Percentiles rank a stretch among this genome's conserved stretches.
These are phyloP conservation scores for Lenwebbia sp. DNA, from an alignment of 345 rosid genomes.

Conservation along the genomic window DNA sequence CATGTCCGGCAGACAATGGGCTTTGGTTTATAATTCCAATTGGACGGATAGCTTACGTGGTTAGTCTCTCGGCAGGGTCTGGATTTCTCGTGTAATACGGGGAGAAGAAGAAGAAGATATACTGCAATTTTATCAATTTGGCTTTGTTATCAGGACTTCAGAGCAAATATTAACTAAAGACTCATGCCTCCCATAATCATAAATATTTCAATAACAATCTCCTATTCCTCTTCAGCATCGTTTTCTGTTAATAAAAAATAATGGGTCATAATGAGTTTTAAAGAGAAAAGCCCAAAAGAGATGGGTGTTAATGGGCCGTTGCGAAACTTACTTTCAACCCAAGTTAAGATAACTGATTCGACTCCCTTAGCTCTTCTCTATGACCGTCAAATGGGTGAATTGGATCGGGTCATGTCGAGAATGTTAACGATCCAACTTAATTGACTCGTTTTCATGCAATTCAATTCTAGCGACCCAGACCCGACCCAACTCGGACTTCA, in stretches of 20 bases:
- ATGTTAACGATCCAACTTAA: no score
- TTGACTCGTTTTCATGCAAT: no score
- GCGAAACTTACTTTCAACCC: no score
- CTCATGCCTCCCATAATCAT: neutral
- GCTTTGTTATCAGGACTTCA: neutral
- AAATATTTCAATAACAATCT: neutral
- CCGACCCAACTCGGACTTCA: rapidly evolving
- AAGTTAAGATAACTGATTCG: no score
- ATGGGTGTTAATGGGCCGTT: no score
- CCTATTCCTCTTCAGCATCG: neutral
- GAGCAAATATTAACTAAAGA: neutral
- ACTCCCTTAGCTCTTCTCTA: neutral
- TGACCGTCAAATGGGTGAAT: neutral
- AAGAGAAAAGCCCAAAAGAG: no score
- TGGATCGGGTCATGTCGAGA: no score
- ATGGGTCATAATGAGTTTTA: no score
- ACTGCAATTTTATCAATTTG: neutral
- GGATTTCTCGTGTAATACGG: neutral
- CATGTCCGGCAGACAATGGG: neutral
- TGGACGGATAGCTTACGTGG: neutral
- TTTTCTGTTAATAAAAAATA: neutral
- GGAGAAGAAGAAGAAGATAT: neutral
- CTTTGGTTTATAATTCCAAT: neutral
- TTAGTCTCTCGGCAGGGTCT: neutral
- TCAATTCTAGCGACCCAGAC: no score